Conservation (phyloP, 2,329 filamentous ascomycete species). For the Rhexocercosporidium sp. region DNA sequence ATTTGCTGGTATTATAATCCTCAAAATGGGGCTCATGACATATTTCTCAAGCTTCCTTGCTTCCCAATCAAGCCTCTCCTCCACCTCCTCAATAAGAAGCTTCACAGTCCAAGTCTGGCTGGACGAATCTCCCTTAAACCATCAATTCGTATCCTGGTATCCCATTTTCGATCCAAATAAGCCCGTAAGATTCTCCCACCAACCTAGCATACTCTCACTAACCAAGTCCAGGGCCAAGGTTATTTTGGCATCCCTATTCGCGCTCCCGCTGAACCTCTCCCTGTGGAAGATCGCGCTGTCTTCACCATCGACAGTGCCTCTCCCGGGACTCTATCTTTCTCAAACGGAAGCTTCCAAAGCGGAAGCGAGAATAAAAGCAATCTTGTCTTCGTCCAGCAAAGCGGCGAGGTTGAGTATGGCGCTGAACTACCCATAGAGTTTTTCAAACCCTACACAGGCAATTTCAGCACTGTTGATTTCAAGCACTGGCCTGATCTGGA, state of each 20-base stretch:
- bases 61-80: neutral
- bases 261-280: neutral
- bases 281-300: conserved; percentile 5
- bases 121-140: conserved; percentile 13
- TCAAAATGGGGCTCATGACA: conserved; percentile 4
- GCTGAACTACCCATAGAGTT: neutral
- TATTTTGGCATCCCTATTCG: conserved; percentile 10
- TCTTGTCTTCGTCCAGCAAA: neutral
- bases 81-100: neutral
- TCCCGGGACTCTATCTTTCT: conserved; percentile 5
- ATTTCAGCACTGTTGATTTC: conserved; percentile 16
- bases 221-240: neutral
- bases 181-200: neutral
- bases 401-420: conserved; percentile 1
- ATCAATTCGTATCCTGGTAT: conserved; percentile 10
- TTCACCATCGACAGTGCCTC: conserved; percentile 10
- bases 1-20: neutral
- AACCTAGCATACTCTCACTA: neutral
- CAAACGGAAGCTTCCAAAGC: neutral
- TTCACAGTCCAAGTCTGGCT: conserved; percentile 14
- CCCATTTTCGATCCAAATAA: neutral
- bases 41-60: neutral
- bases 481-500: conserved; percentile 14
- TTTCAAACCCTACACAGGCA: conserved; percentile 1
- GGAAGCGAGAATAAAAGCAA: neutral